Conservation (phyloP, 2,329 filamentous ascomycete genomes). For the Huntiella savannae region DNA sequence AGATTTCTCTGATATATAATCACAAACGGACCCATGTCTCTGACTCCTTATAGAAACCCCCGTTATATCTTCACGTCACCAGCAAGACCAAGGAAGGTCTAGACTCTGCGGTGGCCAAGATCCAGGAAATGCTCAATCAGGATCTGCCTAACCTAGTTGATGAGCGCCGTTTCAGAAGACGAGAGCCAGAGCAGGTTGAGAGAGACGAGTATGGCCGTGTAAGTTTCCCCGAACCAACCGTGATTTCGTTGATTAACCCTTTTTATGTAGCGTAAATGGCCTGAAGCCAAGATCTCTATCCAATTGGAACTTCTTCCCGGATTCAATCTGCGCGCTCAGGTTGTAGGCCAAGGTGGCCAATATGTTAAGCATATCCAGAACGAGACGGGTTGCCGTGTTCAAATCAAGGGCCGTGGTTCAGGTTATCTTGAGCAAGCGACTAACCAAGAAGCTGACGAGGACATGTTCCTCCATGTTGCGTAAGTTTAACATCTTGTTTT, state of each 20-base stretch:
- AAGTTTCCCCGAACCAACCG: slow-evolving; percentile 15
- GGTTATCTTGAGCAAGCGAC: slow-evolving; percentile 82
- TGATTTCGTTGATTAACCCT: slow-evolving; percentile 2
- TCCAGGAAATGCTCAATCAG: slow-evolving; percentile 89
- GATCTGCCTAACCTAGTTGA: slow-evolving; percentile 91
- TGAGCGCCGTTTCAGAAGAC: slow-evolving; percentile 73
- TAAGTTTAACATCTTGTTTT: slow-evolving; percentile 27
- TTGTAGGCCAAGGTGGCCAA: slow-evolving; percentile 81
- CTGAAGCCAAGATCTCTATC: slow-evolving; percentile 85
- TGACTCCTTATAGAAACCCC: slow-evolving; percentile 49
- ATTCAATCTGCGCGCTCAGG: slow-evolving; percentile 90
- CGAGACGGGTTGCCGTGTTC: slow-evolving; percentile 84
- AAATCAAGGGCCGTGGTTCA: slow-evolving; percentile 92
- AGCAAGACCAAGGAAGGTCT: slow-evolving; percentile 84
- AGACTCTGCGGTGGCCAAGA: slow-evolving; percentile 68
- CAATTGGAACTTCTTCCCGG: slow-evolving; percentile 77
- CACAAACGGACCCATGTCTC: neutral
- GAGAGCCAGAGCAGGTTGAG: slow-evolving; percentile 65
- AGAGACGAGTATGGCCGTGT: slow-evolving; percentile 81
- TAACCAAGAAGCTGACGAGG: slow-evolving; percentile 79
- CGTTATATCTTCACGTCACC: slow-evolving; percentile 86
- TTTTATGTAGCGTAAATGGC: slow-evolving; percentile 72
- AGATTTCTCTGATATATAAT: neutral
- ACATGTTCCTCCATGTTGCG: slow-evolving; percentile 94
- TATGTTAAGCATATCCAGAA: slow-evolving; percentile 98